Evolutionary conservation across 495 filamentous ascomycete species (phyloP).

Genomic region (Penicillium maclennaniae): DNA sequence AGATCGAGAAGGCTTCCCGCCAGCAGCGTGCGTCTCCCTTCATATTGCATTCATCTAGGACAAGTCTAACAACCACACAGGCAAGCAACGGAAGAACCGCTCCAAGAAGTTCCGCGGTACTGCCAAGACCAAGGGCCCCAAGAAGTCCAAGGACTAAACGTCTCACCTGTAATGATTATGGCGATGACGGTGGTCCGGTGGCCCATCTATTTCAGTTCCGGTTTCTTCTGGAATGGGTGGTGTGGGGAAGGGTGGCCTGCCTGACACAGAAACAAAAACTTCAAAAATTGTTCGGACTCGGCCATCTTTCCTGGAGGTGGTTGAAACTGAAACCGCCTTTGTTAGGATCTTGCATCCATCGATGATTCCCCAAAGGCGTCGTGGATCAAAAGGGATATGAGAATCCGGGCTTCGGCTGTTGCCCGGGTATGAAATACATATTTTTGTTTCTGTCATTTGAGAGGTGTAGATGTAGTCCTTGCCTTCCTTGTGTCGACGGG

Average conservation of each 20-base stretch:
- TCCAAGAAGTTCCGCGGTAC: constrained; percentile 96
- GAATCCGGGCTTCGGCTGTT: constrained; percentile 29
- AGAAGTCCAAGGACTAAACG: constrained; percentile 59
- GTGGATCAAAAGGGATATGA: constrained; percentile 28
- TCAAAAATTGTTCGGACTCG: not conserved
- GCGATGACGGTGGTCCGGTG: constrained; percentile 26
- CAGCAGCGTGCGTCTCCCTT: constrained; percentile 86
- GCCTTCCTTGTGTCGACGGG: not conserved
- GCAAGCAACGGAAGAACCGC: constrained; percentile 99
- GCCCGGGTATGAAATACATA: constrained; percentile 29
- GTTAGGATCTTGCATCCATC: constrained; percentile 16
- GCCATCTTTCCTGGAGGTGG: constrained; percentile 1
- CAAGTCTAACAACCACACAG: constrained; percentile 46
- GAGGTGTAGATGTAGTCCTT: not conserved
- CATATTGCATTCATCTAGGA: not conserved
- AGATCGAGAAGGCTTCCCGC: constrained; percentile 93
- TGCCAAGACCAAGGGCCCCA: constrained; percentile 83
- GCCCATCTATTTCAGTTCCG: constrained; percentile 13
- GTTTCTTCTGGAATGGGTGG: constrained; percentile 17
- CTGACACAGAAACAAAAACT: not conserved
- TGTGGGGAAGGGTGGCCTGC: constrained; percentile 7
- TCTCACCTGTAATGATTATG: constrained; percentile 21
- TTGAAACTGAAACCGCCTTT: constrained; percentile 7
- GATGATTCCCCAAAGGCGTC: constrained; percentile 29
- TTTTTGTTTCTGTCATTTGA: constrained; percentile 26